Percentiles rank a stretch among this genome's conserved stretches.
Conservation (phyloP, 306 rosid genomes). For the Medicago arabica region DNA sequence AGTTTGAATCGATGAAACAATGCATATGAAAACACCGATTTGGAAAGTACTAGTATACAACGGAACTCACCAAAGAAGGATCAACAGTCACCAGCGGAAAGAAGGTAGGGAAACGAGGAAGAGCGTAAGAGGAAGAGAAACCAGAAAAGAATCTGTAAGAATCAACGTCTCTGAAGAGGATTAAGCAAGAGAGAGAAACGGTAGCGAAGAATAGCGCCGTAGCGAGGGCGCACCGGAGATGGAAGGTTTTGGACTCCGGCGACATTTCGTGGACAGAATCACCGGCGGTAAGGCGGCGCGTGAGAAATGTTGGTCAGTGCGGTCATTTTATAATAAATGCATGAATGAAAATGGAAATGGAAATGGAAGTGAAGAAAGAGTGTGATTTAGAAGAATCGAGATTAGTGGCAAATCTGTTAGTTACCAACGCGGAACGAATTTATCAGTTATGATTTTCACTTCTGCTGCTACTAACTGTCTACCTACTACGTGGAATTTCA, state of each 20-base stretch:
- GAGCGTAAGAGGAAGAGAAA: slow-evolving; percentile 49
- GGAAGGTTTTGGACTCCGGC: slow-evolving; percentile 37
- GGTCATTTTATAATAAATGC: neutral
- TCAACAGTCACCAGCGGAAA: slow-evolving; percentile 43
- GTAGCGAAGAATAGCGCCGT: slow-evolving; percentile 52
- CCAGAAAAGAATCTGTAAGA: slow-evolving; percentile 55
- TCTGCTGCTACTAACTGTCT: neutral
- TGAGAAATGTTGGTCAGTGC: neutral
- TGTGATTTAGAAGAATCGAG: slow-evolving; percentile 15
- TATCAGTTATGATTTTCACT: neutral
- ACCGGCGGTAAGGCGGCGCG: slow-evolving; percentile 32
- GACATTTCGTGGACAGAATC: slow-evolving; percentile 44
- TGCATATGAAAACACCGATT: slow-evolving; percentile 21
- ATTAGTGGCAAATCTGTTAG: slow-evolving; percentile 45
- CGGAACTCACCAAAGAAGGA: slow-evolving; percentile 51
- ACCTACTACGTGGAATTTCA: neutral
- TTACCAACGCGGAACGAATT: slow-evolving; percentile 36
- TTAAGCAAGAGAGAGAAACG: slow-evolving; percentile 58
- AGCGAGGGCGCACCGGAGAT: slow-evolving; percentile 43
- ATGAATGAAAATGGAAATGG: slow-evolving; percentile 4
- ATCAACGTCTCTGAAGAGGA: slow-evolving; percentile 53
- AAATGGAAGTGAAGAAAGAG: slow-evolving; percentile 16
- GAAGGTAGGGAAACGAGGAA: slow-evolving; percentile 41
- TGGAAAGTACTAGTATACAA: slow-evolving; percentile 9
- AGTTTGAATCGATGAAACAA: slow-evolving; percentile 3